These are phyloP conservation scores for Aciculoconidium aculeatum DNA, from an alignment of 805 yeast genomes.

Conservation along the genomic window DNA sequence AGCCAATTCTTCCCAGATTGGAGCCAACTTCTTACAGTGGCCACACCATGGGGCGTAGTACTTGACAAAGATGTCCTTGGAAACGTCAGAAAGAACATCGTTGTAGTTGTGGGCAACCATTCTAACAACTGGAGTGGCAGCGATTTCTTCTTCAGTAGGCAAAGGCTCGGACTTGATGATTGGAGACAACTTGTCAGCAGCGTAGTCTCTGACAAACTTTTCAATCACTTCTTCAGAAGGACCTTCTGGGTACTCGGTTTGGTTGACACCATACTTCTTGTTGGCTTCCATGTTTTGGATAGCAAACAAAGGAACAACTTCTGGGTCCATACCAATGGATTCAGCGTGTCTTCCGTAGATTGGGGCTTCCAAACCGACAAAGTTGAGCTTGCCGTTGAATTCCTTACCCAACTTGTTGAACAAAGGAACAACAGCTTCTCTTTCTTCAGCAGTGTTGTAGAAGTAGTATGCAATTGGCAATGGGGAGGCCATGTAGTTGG, in stretches of 20 bases:
- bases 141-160: slow-evolving; percentile 73
- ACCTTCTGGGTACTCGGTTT: slow-evolving; percentile 45
- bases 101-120: slow-evolving; percentile 84
- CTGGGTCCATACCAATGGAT: slow-evolving; percentile 74
- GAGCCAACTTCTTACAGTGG: slow-evolving; percentile 89
- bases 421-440: slow-evolving; percentile 45
- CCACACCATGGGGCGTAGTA: slow-evolving; percentile 99
- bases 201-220: slow-evolving; percentile 57
- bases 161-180: slow-evolving; percentile 78
- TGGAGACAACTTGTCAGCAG: slow-evolving; percentile 62
- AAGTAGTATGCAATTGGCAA: slow-evolving; percentile 86
- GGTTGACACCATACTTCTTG: slow-evolving; percentile 74
- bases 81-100: slow-evolving; percentile 48
- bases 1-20: slow-evolving; percentile 84
- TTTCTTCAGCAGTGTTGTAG: slow-evolving; percentile 65
- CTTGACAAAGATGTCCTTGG: slow-evolving; percentile 75
- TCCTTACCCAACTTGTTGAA: slow-evolving; percentile 64
- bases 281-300: slow-evolving; percentile 68
- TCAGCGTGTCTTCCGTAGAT: slow-evolving; percentile 82
- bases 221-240: slow-evolving; percentile 44
- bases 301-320: slow-evolving; percentile 79
- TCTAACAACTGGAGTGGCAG: slow-evolving; percentile 52
- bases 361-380: slow-evolving; percentile 83
- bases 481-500: slow-evolving; percentile 62
- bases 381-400: slow-evolving; percentile 73